These are phyloP conservation scores for Crepidotus variabilis DNA, from an alignment of 768 basidiomycete genomes.

Conservation along the genomic window DNA sequence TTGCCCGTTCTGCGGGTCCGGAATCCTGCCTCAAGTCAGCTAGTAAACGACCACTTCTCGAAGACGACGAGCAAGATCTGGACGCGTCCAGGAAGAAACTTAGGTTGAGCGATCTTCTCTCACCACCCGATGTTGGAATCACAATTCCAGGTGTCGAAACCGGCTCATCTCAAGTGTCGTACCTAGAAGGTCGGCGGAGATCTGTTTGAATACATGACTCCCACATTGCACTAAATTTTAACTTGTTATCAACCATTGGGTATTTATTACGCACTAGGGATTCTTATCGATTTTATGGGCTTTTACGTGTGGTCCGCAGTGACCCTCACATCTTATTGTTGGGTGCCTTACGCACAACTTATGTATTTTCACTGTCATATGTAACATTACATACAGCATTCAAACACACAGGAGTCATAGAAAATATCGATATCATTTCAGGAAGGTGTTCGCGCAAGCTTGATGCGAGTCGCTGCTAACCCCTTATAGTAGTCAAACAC, in stretches of 20 bases:
- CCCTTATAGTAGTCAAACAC: background rate
- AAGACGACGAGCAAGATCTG: background rate
- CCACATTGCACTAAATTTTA: background rate
- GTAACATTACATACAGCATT: no score
- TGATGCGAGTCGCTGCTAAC: background rate
- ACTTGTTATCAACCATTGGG: background rate
- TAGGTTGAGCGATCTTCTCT: background rate
- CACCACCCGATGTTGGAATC: background rate
- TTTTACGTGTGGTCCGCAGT: no score
- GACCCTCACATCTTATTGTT: no score
- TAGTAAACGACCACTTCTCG: background rate
- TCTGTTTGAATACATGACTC: background rate
- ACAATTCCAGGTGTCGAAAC: background rate
- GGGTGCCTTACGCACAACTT: no score
- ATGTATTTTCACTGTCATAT: no score
- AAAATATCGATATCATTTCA: background rate
- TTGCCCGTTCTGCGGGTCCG: background rate
- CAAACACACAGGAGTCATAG: background rate
- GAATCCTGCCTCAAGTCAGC: background rate
- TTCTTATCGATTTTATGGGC: background rate
- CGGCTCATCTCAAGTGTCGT: background rate
- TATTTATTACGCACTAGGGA: background rate
- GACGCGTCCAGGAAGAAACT: background rate
- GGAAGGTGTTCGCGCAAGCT: background rate
- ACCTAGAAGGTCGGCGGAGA: background rate